Conservation (phyloP, 768 basidiomycete species). For the Leccinum disarticulatum region DNA sequence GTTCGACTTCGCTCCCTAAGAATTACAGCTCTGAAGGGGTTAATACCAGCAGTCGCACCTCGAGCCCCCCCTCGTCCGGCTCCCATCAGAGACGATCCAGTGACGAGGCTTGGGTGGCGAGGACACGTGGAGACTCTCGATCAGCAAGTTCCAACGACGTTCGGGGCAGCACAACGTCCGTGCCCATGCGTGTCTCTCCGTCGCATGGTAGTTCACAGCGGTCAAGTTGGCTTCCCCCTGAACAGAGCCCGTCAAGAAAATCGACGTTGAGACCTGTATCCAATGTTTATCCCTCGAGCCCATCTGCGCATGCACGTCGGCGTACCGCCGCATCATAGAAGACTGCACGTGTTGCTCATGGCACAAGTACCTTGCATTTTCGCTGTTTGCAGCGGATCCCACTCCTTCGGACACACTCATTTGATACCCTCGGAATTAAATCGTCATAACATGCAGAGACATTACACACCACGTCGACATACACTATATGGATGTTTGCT, state of each 20-base stretch:
- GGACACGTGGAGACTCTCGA: constrained; percentile 8
- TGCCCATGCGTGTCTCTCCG: constrained; percentile 8
- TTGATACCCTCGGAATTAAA: constrained; percentile 28
- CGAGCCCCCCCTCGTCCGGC: constrained; percentile 20
- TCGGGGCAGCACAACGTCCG: constrained; percentile 12
- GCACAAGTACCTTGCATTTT: constrained; percentile 8
- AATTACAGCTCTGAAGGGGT: constrained; percentile 28
- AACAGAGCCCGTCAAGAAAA: constrained; percentile 13
- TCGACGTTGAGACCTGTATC: constrained; percentile 21
- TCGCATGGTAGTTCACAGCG: constrained; percentile 19
- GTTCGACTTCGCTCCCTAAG: constrained; percentile 19
- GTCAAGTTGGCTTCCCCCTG: constrained; percentile 26
- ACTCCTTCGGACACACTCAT: constrained; percentile 24
- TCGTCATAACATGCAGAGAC: constrained; percentile 20
- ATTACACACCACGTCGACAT: constrained; percentile 12
- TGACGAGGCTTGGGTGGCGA: constrained; percentile 28
- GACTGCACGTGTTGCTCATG: not conserved
- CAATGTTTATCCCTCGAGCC: constrained; percentile 8
- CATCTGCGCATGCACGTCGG: constrained; percentile 17
- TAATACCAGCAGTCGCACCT: constrained; percentile 15
- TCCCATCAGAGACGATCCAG: constrained; percentile 33
- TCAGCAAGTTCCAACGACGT: constrained; percentile 19
- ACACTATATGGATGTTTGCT: constrained; percentile 27
- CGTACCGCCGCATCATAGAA: constrained; percentile 24
- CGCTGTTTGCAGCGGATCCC: constrained; percentile 13